Percentiles rank a stretch among this genome's conserved stretches.
phyloP scores from a whole-genome alignment of 106 monocot species.

The Allium sativum region DNA sequence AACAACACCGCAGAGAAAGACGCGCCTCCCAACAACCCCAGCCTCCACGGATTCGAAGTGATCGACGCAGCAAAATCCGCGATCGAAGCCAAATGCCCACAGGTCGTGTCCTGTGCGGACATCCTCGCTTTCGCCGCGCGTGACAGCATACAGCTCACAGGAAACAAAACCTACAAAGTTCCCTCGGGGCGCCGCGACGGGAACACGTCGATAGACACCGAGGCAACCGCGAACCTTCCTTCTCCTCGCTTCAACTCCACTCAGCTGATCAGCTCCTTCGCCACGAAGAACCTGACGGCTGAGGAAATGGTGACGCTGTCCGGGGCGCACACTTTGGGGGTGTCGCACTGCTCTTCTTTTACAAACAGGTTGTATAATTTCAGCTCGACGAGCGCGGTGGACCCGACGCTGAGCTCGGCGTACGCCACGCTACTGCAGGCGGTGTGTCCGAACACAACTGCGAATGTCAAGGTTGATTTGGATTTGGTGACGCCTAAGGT shows the following conservation, averaged over 20 bases:
- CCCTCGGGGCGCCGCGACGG: slow-evolving; percentile 40
- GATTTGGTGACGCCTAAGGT: neutral
- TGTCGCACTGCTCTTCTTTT: neutral
- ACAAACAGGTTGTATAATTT: slow-evolving; percentile 24
- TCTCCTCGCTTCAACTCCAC: slow-evolving; percentile 12
- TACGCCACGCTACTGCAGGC: slow-evolving; percentile 7
- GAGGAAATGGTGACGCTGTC: slow-evolving; percentile 40
- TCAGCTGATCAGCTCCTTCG: slow-evolving; percentile 17
- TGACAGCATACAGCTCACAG: slow-evolving; percentile 8
- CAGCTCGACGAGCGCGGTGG: neutral
- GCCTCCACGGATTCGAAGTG: too few relatives aligned
- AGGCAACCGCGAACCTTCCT: slow-evolving; percentile 13
- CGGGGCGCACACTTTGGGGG: slow-evolving; percentile 31
- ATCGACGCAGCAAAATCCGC: too few relatives aligned
- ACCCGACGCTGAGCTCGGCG: slow-evolving; percentile 12
- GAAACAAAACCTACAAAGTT: slow-evolving; percentile 24
- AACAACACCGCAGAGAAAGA: slow-evolving; percentile 24
- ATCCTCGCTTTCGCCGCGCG: too few relatives aligned
- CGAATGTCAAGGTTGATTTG: neutral
- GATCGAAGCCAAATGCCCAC: too few relatives aligned
- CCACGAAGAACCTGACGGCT: slow-evolving; percentile 12
- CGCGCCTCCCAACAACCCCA: too few relatives aligned
- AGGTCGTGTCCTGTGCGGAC: too few relatives aligned
- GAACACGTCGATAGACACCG: slow-evolving; percentile 6
- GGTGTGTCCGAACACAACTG: neutral